A percentile compares a stretch with the other conserved stretches of the same genome.
phyloP scores from a whole-genome alignment of 768 basidiomycete genomes.

The Rhodotorula sphaerocarpa region DNA sequence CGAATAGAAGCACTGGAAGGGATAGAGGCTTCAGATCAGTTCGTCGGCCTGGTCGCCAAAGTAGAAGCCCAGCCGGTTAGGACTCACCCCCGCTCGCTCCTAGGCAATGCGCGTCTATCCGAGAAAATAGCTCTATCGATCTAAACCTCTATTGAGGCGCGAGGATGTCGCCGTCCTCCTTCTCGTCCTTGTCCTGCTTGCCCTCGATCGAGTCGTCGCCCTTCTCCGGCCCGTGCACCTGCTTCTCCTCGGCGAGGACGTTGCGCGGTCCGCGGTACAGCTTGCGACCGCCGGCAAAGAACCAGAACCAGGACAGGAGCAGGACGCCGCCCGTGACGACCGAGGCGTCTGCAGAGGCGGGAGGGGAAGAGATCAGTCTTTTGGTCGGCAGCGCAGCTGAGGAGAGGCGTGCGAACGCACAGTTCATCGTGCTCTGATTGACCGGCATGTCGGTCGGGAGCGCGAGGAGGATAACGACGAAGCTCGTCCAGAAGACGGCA shows the following conservation, averaged over 20 bases:
- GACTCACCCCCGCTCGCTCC: too few relatives aligned
- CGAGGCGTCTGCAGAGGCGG: conserved; percentile 19
- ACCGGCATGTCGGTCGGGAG: conserved; percentile 30
- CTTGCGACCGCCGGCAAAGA: conserved; percentile 40
- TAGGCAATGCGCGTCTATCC: too few relatives aligned
- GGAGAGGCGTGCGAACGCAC: not conserved
- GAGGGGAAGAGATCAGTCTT: not conserved
- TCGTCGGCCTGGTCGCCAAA: too few relatives aligned
- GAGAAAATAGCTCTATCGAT: too few relatives aligned
- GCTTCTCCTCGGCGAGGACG: conserved; percentile 16
- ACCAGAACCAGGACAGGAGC: conserved; percentile 40
- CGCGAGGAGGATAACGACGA: conserved; percentile 42
- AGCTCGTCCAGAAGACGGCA: conserved; percentile 37
- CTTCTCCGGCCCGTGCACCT: conserved; percentile 1
- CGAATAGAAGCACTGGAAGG: too few relatives aligned
- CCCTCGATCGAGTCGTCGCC: conserved; percentile 12
- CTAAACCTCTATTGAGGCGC: too few relatives aligned
- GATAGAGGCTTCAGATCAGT: too few relatives aligned
- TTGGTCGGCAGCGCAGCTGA: not conserved
- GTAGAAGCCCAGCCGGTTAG: too few relatives aligned
- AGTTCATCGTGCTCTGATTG: conserved; percentile 27
- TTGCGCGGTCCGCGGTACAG: conserved; percentile 37
- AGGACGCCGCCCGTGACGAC: conserved; percentile 41
- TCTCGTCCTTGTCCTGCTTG: not conserved
- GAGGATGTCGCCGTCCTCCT: not conserved